phyloP scores from a whole-genome alignment of 192 early-diverging fungal genomes.

The Obelidium mucronatum region DNA sequence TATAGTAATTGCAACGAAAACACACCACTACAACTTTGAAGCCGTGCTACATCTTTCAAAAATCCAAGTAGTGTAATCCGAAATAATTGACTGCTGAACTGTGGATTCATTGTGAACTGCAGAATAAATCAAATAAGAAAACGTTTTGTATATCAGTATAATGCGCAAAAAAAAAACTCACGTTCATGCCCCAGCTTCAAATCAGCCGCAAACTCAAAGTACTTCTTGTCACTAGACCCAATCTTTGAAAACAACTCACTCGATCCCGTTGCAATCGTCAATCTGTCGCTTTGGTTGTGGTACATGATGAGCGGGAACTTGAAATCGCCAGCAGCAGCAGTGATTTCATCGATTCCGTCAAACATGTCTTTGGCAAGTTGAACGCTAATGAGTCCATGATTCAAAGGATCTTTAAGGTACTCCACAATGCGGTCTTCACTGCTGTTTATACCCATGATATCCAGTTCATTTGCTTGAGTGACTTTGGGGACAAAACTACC shows the following conservation, averaged over 20 bases:
- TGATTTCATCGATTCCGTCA: background rate
- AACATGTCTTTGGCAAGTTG: conserved; percentile 21
- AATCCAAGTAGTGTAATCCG: conserved; percentile 39
- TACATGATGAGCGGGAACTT: conserved; percentile 32
- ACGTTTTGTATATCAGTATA: background rate
- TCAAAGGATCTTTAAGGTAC: conserved; percentile 17
- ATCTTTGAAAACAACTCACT: conserved; percentile 1
- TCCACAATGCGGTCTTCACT: background rate
- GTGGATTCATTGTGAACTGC: conserved; percentile 41
- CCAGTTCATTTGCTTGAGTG: conserved; percentile 7
- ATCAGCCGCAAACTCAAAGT: background rate
- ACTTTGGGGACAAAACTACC: conserved; percentile 23
- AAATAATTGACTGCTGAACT: conserved; percentile 24
- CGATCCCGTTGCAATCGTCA: conserved; percentile 10
- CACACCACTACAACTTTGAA: background rate
- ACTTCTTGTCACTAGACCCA: conserved; percentile 27
- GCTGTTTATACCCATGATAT: background rate
- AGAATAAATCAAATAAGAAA: background rate
- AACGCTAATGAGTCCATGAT: conserved; percentile 28
- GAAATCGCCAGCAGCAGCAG: conserved; percentile 3
- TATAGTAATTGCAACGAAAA: too few species aligned
- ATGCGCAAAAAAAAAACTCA: conserved; percentile 15
- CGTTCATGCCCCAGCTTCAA: conserved; percentile 31
- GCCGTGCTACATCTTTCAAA: background rate
- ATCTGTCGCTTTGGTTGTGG: conserved; percentile 12